Base-by-base conservation (phyloP, 2,329 filamentous ascomycete species). In the Sporothrix variecibatus region DNA sequence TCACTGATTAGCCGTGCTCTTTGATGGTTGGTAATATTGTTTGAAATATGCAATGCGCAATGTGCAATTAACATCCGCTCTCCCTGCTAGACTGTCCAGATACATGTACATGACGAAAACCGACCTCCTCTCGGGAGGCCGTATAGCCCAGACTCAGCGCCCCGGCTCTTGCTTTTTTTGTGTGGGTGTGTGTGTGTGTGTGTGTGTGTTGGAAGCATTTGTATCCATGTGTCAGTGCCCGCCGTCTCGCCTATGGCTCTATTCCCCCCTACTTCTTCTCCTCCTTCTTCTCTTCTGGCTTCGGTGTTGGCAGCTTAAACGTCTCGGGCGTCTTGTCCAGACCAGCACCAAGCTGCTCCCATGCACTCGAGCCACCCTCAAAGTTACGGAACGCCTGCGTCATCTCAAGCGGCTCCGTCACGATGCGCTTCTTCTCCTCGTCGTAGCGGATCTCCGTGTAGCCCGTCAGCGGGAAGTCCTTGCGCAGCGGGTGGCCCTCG, bases 361-460 rank as follows among this genome's bases (percentile, higher is more conserved):
- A 91, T 17, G 88, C 88, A 77, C 91, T 90, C 65, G 90, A 91
- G 73, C 94, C 94, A 76, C 95, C 94, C 85, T 98, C 95, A 81
- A 99, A 99, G 86, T 99, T 98, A 79, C 96, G 91, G 91, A 97
- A 99, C 8, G 97, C 96, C 85, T 99, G 96, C 17, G 96, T 98
- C 84, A 99, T 89, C 87, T 99, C 96, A 69, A 99, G 87, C 56
- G 97, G 96, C 87, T 99, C 97, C 43, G 97, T 95, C 75, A 99
- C 95, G 81, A 99, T 98, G 76, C 96, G 91, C 91, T 99, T 99
- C 93, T 79, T 99, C 89, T 99, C 97, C 86, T 99, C 96, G 79
- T 99, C 96, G 82, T 97, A 99, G 81, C 96, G 90, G 78, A 99
- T 92, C 86, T 99, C 97, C 46, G 96, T 99, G 87, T 99, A 99